These are phyloP conservation scores for Pistacia integerrima DNA, from an alignment of 345 rosid species.

Conservation along the genomic window DNA sequence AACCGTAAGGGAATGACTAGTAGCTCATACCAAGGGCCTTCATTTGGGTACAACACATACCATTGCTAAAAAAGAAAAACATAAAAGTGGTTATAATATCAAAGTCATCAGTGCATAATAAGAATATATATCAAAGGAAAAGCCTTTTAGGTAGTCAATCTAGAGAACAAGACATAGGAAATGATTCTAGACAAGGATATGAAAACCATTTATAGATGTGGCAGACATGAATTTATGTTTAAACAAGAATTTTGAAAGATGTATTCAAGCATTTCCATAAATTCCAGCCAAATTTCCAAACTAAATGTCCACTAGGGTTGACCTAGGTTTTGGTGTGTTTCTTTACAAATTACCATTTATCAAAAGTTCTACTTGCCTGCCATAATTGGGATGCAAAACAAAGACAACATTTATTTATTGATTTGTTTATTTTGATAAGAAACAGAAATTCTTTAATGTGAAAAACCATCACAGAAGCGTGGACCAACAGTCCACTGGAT, in stretches of 20 bases:
- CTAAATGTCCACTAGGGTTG: neutral
- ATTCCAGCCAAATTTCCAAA: neutral
- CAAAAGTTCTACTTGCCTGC: neutral
- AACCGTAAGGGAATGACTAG: slow-evolving; percentile 93
- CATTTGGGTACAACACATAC: slow-evolving; percentile 88
- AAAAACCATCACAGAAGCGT: too few species aligned
- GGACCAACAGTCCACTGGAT: too few species aligned
- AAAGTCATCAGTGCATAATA: slow-evolving; percentile 13
- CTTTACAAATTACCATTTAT: neutral
- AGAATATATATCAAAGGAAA: slow-evolving; percentile 6
- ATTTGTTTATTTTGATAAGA: too few species aligned
- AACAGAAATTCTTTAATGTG: too few species aligned
- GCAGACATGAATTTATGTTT: neutral
- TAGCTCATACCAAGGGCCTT: slow-evolving; percentile 96
- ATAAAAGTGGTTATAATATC: slow-evolving; percentile 8
- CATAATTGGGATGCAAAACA: neutral
- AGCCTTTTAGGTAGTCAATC: neutral
- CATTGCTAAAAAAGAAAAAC: slow-evolving; percentile 69
- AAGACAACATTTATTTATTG: neutral
- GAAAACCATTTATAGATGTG: slow-evolving; percentile 1
- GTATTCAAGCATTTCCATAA: neutral
- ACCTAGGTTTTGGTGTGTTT: neutral
- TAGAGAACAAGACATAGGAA: slow-evolving; percentile 14
- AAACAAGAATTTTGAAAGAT: slow-evolving; percentile 8
- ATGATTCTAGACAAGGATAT: neutral